Evolutionary conservation across 257 asterid genomes (phyloP), one percentile per base, ranked within the genome.

Genomic region (Eucommia ulmoides): DNA sequence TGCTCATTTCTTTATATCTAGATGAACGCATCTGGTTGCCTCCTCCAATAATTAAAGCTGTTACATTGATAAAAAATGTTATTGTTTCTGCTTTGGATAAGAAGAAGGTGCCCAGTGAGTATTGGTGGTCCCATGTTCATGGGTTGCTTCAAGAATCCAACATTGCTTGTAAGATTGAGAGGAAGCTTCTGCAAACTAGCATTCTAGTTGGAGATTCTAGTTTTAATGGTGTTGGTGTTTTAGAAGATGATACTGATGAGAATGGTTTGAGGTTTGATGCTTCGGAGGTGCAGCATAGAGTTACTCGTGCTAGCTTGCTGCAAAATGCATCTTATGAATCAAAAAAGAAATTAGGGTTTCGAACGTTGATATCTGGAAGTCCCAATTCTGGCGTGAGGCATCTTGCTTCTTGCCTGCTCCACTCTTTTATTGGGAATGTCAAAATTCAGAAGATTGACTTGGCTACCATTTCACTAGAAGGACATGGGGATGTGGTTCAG

Each of bases 351-450:
- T 68, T 83, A 59, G 99, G 99, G 73, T 91, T 67, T 64, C 85
- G 80, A 45, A 68, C 86, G 50, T 64, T 91, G 80, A 73, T 91
- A 45, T 81, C 89, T 54, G 99, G 99, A 44, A 69, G 71, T 70
- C 79, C 93, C 19, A 75, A 82, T 70, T 83, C 82, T 53, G 99
- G 95, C 21, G 95, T 86, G 78, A 66, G 87, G 68, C 95, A 86
- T 81, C 84, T 91, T 61, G 93, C 94, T 26, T 86, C 94, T 23
- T 81, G 94, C 76, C 85, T 91, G 69, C 89, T 91, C 53, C 87
- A 91, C 65, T 81, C 80, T 79, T 91, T 81, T 74, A 74, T 78
- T 26, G 99, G 96, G 53, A 77, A 70, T 69, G 67, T 77, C 57
- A 94, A 86, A 62, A 64, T 77, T 50, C 86, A 80, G 73, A 91